Conservation (phyloP, 2,329 filamentous ascomycete species). For the Dryadomyces quercus-mongolicae region DNA sequence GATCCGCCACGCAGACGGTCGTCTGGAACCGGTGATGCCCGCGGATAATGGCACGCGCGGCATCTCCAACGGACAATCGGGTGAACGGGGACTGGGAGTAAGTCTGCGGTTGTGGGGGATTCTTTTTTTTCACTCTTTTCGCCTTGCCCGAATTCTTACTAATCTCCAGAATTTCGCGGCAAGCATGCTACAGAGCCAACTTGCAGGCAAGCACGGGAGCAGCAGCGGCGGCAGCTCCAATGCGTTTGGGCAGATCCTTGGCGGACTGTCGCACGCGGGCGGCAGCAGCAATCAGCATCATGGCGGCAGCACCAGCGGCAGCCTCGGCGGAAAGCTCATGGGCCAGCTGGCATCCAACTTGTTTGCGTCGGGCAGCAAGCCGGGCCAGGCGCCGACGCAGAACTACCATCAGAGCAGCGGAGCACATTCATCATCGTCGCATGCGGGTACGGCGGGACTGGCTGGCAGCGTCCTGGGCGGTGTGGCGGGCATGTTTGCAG, state of each 20-base stretch:
- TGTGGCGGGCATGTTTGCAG: slow-evolving; percentile 39
- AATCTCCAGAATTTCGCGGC: slow-evolving; percentile 44
- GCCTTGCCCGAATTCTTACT: not conserved
- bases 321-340: slow-evolving; percentile 39
- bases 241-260: slow-evolving; percentile 33
- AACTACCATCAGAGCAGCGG: slow-evolving; percentile 38
- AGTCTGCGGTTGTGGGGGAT: slow-evolving; percentile 18
- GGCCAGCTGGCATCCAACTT: slow-evolving; percentile 43
- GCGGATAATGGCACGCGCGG: slow-evolving; percentile 28
- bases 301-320: slow-evolving; percentile 23
- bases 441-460: slow-evolving; percentile 26
- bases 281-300: slow-evolving; percentile 14
- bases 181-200: slow-evolving; percentile 37
- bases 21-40: slow-evolving; percentile 45
- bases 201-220: slow-evolving; percentile 31
- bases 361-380: slow-evolving; percentile 38
- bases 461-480: slow-evolving; percentile 43
- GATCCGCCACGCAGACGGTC: slow-evolving; percentile 46
- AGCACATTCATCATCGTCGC: slow-evolving; percentile 19
- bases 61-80: slow-evolving; percentile 16
- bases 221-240: slow-evolving; percentile 24
- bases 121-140: not conserved
- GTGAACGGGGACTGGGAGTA: slow-evolving; percentile 54
- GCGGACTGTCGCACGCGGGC: slow-evolving; percentile 23
- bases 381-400: slow-evolving; percentile 23